A percentile compares a stretch with the other conserved stretches of the same genome.
Conservation (phyloP, 495 filamentous ascomycete species). For the Elaphomyces granulatus region DNA sequence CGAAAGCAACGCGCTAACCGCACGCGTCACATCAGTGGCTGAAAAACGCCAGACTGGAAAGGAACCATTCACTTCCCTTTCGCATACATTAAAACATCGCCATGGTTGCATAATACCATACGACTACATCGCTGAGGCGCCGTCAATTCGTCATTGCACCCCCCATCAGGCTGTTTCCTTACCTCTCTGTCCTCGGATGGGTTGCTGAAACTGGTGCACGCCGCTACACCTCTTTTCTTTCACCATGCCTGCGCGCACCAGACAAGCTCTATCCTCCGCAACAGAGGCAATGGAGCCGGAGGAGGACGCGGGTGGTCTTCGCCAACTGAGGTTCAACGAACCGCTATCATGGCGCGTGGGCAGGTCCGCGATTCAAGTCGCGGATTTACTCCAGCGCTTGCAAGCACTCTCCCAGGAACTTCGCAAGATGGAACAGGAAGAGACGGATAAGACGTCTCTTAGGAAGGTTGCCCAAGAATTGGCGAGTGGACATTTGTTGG, state of each 20-base stretch:
- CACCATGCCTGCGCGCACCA: constrained; percentile 36
- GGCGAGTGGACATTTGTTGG: constrained; percentile 63
- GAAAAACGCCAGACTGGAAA: too few relatives aligned
- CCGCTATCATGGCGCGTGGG: constrained; percentile 85
- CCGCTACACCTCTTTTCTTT: constrained; percentile 4
- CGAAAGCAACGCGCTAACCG: neutral
- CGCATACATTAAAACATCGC: neutral
- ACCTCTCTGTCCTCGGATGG: constrained; percentile 2
- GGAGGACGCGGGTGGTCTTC: constrained; percentile 23
- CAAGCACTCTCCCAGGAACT: constrained; percentile 73
- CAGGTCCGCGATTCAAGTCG: constrained; percentile 65
- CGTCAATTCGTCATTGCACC: too few relatives aligned
- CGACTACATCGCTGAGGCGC: neutral
- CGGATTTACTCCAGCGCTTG: constrained; percentile 66
- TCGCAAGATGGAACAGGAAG: constrained; percentile 74
- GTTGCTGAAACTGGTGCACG: neutral
- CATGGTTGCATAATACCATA: neutral
- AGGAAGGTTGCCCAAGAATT: constrained; percentile 79
- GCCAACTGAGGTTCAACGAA: constrained; percentile 54
- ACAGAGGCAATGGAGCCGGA: constrained; percentile 22
- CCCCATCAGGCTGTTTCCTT: too few relatives aligned
- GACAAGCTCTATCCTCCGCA: constrained; percentile 26
- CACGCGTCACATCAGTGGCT: neutral
- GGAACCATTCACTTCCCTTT: neutral
- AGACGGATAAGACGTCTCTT: constrained; percentile 64